Evolutionary conservation across 208 protist genomes (phyloP).

Genomic region (Phytomonas francai): DNA sequence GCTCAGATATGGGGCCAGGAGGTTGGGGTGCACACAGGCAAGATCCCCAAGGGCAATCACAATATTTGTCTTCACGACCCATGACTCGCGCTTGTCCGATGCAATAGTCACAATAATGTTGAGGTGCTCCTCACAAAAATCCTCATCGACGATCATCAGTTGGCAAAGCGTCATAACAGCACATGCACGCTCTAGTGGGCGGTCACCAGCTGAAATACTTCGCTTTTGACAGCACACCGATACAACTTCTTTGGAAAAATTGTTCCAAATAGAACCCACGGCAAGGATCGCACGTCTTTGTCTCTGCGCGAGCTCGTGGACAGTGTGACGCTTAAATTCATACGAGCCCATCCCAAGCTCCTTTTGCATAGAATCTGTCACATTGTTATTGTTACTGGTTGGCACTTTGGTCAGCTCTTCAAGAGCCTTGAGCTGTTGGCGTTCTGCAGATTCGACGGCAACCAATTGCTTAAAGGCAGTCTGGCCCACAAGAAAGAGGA

Average conservation of each 20-base stretch:
- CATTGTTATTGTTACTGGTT: background rate
- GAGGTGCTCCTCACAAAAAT: constrained; percentile 65
- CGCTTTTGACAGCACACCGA: constrained; percentile 23
- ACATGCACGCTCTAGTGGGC: constrained; percentile 60
- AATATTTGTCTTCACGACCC: constrained; percentile 84
- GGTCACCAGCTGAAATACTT: constrained; percentile 9
- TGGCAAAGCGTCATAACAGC: constrained; percentile 77
- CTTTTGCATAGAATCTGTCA: constrained; percentile 77
- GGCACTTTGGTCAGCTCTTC: constrained; percentile 26
- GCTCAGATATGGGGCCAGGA: constrained; percentile 71
- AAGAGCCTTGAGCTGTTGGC: constrained; percentile 64
- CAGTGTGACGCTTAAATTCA: constrained; percentile 72
- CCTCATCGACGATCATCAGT: constrained; percentile 78
- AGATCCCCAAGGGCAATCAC: constrained; percentile 85
- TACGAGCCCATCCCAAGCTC: constrained; percentile 77
- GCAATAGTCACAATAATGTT: constrained; percentile 76
- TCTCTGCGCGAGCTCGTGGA: constrained; percentile 69
- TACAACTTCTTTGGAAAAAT: constrained; percentile 44
- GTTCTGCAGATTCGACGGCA: constrained; percentile 68
- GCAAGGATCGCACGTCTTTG: constrained; percentile 61
- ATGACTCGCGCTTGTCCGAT: constrained; percentile 61
- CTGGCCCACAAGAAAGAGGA: constrained; percentile 61
- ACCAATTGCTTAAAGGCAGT: constrained; percentile 86
- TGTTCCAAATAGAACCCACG: constrained; percentile 66
- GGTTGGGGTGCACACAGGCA: constrained; percentile 83